Percentiles rank a stretch among this genome's conserved stretches.
These are phyloP conservation scores for Candida golubevii DNA, from an alignment of 805 yeast species.

Conservation along the genomic window DNA sequence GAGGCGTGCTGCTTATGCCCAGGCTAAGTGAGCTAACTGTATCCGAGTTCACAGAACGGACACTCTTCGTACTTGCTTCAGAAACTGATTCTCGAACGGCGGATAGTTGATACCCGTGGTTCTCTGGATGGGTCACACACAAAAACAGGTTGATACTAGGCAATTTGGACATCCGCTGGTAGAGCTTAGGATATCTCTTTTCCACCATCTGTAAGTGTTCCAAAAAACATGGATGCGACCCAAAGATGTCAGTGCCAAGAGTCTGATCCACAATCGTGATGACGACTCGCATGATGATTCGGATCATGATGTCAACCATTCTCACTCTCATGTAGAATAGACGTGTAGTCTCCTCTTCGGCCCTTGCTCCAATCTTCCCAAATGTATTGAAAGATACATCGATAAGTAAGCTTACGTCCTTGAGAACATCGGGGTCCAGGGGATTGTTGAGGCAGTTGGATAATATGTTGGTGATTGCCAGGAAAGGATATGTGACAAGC, in stretches of 20 bases:
- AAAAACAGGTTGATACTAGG: neutral
- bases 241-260: conserved; percentile 15
- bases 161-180: conserved; percentile 1
- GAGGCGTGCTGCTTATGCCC: neutral
- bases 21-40: neutral
- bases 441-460: conserved; percentile 31
- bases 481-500: conserved; percentile 29
- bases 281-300: conserved; percentile 21
- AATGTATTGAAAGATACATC: conserved; percentile 20
- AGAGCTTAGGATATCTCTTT: conserved; percentile 18
- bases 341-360: conserved; percentile 9
- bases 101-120: neutral
- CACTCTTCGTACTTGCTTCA: neutral
- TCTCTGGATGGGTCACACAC: conserved; percentile 1
- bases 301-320: conserved; percentile 19
- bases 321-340: conserved; percentile 13
- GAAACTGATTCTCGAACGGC: neutral
- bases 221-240: conserved; percentile 15
- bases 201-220: conserved; percentile 17
- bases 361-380: conserved; percentile 7
- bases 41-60: neutral
- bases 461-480: conserved; percentile 29
- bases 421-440: conserved; percentile 21
- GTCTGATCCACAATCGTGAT: conserved; percentile 20
- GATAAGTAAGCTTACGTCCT: conserved; percentile 29